Conservation (phyloP, 139 green algal genomes). For the Volvox reticuliferus region DNA sequence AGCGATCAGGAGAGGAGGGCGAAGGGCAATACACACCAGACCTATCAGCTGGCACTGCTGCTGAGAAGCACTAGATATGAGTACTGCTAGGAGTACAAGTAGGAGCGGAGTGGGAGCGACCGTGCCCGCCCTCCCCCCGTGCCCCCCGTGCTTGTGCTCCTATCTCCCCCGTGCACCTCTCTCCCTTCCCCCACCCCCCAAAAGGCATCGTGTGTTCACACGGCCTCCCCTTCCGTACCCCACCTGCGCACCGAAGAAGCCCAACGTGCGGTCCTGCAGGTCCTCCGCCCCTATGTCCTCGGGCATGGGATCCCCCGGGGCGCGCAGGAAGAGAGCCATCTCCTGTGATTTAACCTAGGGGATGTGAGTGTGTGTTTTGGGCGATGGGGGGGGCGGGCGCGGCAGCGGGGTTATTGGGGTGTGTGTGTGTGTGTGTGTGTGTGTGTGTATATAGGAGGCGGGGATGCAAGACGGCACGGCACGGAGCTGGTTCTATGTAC, state of each 20-base stretch:
- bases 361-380: too few relatives aligned
- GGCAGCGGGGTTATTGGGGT: too few relatives aligned
- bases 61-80: too few relatives aligned
- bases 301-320: constrained; percentile 37
- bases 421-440: too few relatives aligned
- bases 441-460: too few relatives aligned
- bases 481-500: too few relatives aligned
- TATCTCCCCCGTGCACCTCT: not conserved
- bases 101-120: too few relatives aligned
- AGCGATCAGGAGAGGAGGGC: not conserved
- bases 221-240: not conserved
- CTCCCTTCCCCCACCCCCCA: not conserved
- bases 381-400: too few relatives aligned
- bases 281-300: constrained; percentile 53
- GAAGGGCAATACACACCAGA: not conserved
- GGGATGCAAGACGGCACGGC: too few relatives aligned
- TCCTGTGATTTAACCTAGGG: too few relatives aligned
- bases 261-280: constrained; percentile 1
- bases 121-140: not conserved
- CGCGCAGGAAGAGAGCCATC: constrained; percentile 55
- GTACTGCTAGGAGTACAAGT: too few relatives aligned
- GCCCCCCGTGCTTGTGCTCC: not conserved
- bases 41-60: too few relatives aligned
- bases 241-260: constrained; percentile 52
- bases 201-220: not conserved